phyloP scores from a whole-genome alignment of 169 alveolate genomes.

The Plasmodium gallinaceum region DNA sequence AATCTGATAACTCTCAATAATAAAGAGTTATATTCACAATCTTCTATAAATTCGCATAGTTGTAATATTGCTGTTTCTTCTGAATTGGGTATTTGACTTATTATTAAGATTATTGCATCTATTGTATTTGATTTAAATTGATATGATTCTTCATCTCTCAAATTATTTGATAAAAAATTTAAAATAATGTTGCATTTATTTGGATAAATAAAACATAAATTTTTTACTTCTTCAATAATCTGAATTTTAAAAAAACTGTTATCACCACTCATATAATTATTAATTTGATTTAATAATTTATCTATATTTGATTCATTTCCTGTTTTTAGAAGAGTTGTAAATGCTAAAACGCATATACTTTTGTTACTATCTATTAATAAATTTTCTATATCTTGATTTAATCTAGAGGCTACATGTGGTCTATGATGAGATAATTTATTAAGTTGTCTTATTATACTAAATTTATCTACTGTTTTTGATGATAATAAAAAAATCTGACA shows the following conservation, averaged over 20 bases:
- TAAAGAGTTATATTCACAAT: conserved; percentile 96
- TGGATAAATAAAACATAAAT: conserved; percentile 94
- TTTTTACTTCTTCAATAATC: conserved; percentile 93
- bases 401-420: conserved; percentile 75
- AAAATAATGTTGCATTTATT: conserved; percentile 92
- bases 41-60: conserved; percentile 98
- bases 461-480: conserved; percentile 51
- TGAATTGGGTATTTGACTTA: conserved; percentile 87
- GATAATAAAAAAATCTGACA: conserved; percentile 72
- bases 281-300: conserved; percentile 91
- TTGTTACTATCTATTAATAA: conserved; percentile 93
- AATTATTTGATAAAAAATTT: conserved; percentile 91
- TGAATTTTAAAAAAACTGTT: conserved; percentile 93
- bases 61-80: conserved; percentile 91
- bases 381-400: conserved; percentile 91
- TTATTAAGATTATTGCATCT: conserved; percentile 93
- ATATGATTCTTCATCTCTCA: conserved; percentile 93
- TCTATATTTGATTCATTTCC: conserved; percentile 96
- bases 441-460: conserved; percentile 78
- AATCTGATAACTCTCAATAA: conserved; percentile 90
- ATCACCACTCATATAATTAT: conserved; percentile 78
- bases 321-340: conserved; percentile 95
- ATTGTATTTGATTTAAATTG: conserved; percentile 92
- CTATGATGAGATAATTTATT: conserved; percentile 79
- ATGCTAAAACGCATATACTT: conserved; percentile 94